phyloP scores from a whole-genome alignment of 768 basidiomycete genomes.

The Tylopilus intermedius region DNA sequence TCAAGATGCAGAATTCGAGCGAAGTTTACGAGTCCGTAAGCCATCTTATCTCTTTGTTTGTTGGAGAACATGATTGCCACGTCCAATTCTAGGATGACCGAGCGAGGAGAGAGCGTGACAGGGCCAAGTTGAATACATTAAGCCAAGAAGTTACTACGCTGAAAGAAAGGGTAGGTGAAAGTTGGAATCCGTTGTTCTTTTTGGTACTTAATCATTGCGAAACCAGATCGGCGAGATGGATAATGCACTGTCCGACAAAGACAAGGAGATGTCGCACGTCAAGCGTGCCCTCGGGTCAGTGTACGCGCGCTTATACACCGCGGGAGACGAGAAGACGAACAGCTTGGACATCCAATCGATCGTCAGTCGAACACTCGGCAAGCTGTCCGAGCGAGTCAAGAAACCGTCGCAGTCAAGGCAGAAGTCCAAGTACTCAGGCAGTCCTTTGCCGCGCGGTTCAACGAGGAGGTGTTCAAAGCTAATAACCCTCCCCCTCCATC shows the following conservation, averaged over 20 bases:
- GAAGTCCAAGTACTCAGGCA: constrained; percentile 49
- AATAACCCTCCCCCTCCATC: constrained; percentile 62
- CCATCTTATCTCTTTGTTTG: constrained; percentile 24
- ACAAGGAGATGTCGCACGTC: constrained; percentile 72
- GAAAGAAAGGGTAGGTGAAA: no score
- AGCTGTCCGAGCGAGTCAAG: constrained; percentile 58
- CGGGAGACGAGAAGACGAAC: constrained; percentile 41
- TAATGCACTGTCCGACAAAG: constrained; percentile 42
- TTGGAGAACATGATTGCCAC: not conserved
- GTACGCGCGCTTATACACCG: constrained; percentile 67
- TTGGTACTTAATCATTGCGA: no score
- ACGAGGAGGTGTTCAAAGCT: constrained; percentile 68
- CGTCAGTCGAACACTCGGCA: constrained; percentile 66
- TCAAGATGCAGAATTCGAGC: constrained; percentile 52
- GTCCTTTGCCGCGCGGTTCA: constrained; percentile 47
- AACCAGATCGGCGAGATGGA: constrained; percentile 58
- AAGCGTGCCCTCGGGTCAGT: constrained; percentile 87
- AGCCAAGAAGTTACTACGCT: no score
- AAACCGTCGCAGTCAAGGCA: constrained; percentile 47
- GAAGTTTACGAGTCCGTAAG: constrained; percentile 60
- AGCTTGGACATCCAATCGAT: constrained; percentile 66
- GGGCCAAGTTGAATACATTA: no score
- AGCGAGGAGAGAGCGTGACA: constrained; percentile 41
- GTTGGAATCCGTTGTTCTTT: no score
- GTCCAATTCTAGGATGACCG: constrained; percentile 15